Percentiles rank a stretch among this genome's conserved stretches.
Evolutionary conservation across 164 flowering plant species (phyloP).

Genomic region (Magnolia officinalis): DNA sequence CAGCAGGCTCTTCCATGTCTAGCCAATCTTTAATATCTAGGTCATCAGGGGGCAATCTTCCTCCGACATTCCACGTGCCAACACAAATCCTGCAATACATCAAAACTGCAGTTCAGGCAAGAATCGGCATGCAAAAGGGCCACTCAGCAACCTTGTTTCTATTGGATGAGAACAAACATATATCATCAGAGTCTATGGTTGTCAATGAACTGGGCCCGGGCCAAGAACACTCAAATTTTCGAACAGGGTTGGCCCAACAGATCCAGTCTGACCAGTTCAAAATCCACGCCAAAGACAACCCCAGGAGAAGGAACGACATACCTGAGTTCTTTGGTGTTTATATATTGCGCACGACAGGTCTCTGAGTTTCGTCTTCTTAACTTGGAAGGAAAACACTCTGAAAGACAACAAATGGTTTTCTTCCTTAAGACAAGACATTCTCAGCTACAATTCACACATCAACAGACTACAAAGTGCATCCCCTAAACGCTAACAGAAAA

Average conservation of each 20-base stretch:
- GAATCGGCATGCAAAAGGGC: not conserved
- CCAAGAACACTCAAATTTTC: not conserved
- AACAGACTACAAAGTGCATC: too few relatives aligned
- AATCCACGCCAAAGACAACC: not conserved
- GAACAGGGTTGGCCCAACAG: not conserved
- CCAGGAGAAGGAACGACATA: slow-evolving; percentile 14
- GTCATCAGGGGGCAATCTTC: slow-evolving; percentile 74
- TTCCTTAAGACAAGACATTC: not conserved
- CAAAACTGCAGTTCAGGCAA: slow-evolving; percentile 3
- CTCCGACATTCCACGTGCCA: slow-evolving; percentile 97
- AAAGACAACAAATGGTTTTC: not conserved
- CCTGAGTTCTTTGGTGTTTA: slow-evolving; percentile 80
- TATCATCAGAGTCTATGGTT: not conserved
- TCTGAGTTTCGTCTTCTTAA: slow-evolving; percentile 78
- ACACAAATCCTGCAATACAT: slow-evolving; percentile 51
- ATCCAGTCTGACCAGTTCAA: too few relatives aligned
- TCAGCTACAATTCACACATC: too few relatives aligned
- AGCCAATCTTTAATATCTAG: slow-evolving; percentile 83
- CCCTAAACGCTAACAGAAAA: too few relatives aligned
- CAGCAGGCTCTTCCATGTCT: slow-evolving; percentile 68
- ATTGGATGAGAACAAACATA: not conserved
- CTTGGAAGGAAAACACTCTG: slow-evolving; percentile 44
- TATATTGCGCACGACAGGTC: slow-evolving; percentile 84
- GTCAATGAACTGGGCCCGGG: not conserved
- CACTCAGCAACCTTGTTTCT: not conserved